Conservation (phyloP, 331 rosid species). For the Rosa hybrid region DNA sequence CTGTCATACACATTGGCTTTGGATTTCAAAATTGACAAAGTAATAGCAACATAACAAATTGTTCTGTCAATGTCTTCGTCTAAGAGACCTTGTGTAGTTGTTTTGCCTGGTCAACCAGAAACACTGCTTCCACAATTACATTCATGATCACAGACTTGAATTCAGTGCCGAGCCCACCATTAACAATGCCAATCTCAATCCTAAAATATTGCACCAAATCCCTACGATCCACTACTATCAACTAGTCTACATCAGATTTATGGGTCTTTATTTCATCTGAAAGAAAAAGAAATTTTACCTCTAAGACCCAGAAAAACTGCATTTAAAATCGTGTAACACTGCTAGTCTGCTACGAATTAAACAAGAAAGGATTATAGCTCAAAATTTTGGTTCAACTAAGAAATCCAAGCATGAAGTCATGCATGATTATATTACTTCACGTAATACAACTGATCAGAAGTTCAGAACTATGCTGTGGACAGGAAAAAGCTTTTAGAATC, state of each 20-base stretch:
- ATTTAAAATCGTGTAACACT: not conserved
- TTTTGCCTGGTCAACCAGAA: not conserved
- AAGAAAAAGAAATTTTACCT: not conserved
- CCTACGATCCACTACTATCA: not conserved
- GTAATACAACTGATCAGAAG: too few species aligned
- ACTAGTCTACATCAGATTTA: not conserved
- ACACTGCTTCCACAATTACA: not conserved
- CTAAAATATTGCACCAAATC: not conserved
- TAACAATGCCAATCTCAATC: not conserved
- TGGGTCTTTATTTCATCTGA: not conserved
- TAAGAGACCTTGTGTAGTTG: not conserved
- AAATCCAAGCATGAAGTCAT: slow-evolving; percentile 2
- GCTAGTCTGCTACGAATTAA: not conserved
- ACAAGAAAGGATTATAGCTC: not conserved
- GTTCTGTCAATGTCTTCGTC: not conserved
- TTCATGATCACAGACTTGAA: not conserved
- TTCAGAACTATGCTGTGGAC: too few species aligned
- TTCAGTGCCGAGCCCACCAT: not conserved
- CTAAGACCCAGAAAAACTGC: not conserved
- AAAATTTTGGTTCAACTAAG: not conserved
- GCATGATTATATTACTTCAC: too few species aligned
- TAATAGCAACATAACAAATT: not conserved
- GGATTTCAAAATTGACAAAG: not conserved
- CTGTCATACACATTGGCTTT: not conserved
- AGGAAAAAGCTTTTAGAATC: too few species aligned